These are phyloP conservation scores for Aspergillus quadricinctus DNA, from an alignment of 2,329 filamentous ascomycete genomes.

Conservation along the genomic window DNA sequence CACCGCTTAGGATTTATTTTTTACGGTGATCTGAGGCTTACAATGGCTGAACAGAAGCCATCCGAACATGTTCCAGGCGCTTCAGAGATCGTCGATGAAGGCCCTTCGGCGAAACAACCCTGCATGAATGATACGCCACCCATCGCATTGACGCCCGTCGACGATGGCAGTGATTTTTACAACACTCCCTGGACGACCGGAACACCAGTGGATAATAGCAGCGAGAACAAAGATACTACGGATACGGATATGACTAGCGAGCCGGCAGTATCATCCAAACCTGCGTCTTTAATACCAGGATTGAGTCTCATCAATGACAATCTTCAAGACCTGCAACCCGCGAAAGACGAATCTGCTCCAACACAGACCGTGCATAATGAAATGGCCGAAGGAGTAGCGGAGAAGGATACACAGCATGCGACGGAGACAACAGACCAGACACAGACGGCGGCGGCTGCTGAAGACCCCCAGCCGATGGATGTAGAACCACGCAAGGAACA, in stretches of 20 bases:
- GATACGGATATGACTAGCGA: conserved; percentile 9
- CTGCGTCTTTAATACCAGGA: conserved; percentile 31
- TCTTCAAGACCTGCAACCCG: conserved; percentile 9
- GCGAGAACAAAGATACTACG: conserved; percentile 3
- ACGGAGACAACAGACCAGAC: conserved; percentile 1
- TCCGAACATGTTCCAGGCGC: conserved; percentile 9
- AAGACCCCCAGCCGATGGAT: conserved; percentile 23
- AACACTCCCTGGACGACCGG: conserved; percentile 33
- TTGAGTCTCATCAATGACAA: conserved; percentile 30
- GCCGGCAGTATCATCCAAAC: conserved; percentile 11
- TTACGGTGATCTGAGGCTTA: conserved; percentile 3
- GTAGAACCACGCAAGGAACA: conserved; percentile 17
- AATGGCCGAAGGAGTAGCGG: neutral
- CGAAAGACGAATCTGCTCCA: conserved; percentile 4
- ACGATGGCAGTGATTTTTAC: conserved; percentile 41
- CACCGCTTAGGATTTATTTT: neutral
- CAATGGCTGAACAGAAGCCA: conserved; percentile 24
- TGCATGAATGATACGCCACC: conserved; percentile 27
- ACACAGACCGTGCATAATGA: neutral
- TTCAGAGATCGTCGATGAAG: conserved; percentile 14
- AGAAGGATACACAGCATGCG: neutral
- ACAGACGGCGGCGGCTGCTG: conserved; percentile 4
- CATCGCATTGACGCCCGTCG: conserved; percentile 26
- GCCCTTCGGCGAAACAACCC: conserved; percentile 23
- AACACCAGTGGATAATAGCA: conserved; percentile 20